Percentiles rank a stretch among this genome's conserved stretches.
These are phyloP conservation scores for Parachaetomium inaequale DNA, from an alignment of 495 filamentous ascomycete genomes.

Conservation along the genomic window DNA sequence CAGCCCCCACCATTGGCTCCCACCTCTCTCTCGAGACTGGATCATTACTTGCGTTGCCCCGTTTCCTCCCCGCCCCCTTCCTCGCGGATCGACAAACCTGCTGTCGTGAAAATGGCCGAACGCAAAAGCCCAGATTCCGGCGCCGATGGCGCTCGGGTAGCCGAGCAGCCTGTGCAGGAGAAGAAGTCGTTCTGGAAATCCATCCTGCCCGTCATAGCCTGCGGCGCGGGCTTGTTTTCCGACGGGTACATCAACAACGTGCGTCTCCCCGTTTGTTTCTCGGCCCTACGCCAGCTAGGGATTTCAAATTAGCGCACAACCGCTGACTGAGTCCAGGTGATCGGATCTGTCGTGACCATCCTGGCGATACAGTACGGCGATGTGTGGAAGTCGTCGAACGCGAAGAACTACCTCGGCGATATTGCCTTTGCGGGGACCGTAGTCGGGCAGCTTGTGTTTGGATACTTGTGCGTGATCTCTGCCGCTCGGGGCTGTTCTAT, in stretches of 20 bases:
- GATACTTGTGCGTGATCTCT: slow-evolving; percentile 50
- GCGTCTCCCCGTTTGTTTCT: slow-evolving; percentile 2
- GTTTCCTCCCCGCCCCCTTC: not conserved
- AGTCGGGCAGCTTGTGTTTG: slow-evolving; percentile 77
- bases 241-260: slow-evolving; percentile 87
- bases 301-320: too few species aligned
- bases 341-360: slow-evolving; percentile 75
- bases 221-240: slow-evolving; percentile 84
- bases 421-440: slow-evolving; percentile 91
- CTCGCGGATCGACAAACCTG: not conserved
- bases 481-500: not conserved
- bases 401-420: slow-evolving; percentile 65
- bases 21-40: not conserved
- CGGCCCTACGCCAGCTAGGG: too few species aligned
- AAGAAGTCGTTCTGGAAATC: slow-evolving; percentile 20
- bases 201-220: slow-evolving; percentile 61
- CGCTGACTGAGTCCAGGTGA: slow-evolving; percentile 54
- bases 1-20: not conserved
- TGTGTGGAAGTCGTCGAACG: slow-evolving; percentile 60
- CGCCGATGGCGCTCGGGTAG: not conserved
- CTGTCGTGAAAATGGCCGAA: not conserved
- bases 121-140: not conserved
- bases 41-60: too few species aligned
- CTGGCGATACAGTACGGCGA: slow-evolving; percentile 59
- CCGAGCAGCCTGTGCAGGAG: not conserved